These are phyloP conservation scores for Blastomyces percursus DNA, from an alignment of 2,329 filamentous ascomycete genomes.

Conservation along the genomic window DNA sequence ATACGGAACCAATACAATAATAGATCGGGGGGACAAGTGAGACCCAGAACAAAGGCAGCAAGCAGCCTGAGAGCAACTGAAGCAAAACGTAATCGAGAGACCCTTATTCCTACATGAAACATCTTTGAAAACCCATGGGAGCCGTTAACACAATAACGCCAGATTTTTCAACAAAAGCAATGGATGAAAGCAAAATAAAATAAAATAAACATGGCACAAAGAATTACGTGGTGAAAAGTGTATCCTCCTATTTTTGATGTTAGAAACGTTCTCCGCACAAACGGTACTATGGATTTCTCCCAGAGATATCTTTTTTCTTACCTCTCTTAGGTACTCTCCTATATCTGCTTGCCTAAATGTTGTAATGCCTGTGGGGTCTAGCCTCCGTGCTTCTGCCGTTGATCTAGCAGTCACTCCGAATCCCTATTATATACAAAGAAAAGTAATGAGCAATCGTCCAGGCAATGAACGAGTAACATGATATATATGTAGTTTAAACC, in stretches of 20 bases:
- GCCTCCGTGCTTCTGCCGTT: constrained; percentile 66
- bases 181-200: background rate
- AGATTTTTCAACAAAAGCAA: background rate
- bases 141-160: background rate
- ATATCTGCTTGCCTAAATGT: constrained; percentile 88
- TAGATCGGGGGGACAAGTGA: background rate
- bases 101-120: background rate
- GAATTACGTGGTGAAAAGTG: constrained; percentile 45
- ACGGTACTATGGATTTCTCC: background rate
- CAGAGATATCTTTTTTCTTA: constrained; percentile 17
- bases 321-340: constrained; percentile 85
- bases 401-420: constrained; percentile 87
- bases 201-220: background rate
- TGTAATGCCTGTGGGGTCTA: constrained; percentile 84
- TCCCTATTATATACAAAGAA: constrained; percentile 43
- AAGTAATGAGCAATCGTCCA: constrained; percentile 5
- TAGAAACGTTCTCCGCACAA: constrained; percentile 7
- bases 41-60: background rate
- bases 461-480: background rate
- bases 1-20: background rate
- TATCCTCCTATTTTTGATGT: constrained; percentile 41
- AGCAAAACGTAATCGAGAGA: background rate
- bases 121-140: background rate
- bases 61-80: background rate
- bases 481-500: background rate